Conservation (phyloP, 495 filamentous ascomycete genomes). For the Daldinia vernicosa region DNA sequence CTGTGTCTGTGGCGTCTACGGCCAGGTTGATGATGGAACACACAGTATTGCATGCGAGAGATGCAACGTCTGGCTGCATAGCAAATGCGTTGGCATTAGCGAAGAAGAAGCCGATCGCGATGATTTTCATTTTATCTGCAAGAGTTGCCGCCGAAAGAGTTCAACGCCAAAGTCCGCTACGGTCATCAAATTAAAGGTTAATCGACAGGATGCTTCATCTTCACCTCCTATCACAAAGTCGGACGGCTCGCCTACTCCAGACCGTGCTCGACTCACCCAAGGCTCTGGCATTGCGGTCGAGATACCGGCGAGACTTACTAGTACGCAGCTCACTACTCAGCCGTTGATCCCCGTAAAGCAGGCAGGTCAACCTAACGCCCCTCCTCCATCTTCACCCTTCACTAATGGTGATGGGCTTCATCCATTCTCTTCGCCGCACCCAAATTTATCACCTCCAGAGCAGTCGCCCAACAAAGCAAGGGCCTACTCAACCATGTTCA, state of each 20-base stretch:
- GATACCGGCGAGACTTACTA: conserved; percentile 24
- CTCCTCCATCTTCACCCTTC: conserved; percentile 40
- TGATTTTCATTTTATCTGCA: conserved; percentile 90
- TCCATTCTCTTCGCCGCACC: conserved; percentile 56
- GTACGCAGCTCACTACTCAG: conserved; percentile 13
- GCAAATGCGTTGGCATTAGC: conserved; percentile 83
- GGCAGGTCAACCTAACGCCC: conserved; percentile 32
- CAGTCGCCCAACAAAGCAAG: conserved; percentile 52
- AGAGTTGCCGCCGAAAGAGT: conserved; percentile 73
- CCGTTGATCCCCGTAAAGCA: conserved; percentile 41
- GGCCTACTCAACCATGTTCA: conserved; percentile 53
- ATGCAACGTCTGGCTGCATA: conserved; percentile 97
- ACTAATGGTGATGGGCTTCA: conserved; percentile 44
- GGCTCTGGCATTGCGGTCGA: conserved; percentile 24
- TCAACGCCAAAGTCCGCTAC: conserved; percentile 55
- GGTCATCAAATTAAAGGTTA: conserved; percentile 76
- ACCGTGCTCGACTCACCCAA: conserved; percentile 17
- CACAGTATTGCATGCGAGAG: conserved; percentile 95
- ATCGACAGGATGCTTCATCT: conserved; percentile 64
- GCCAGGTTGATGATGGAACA: conserved; percentile 90
- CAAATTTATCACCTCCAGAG: conserved; percentile 52
- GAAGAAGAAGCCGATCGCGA: conserved; percentile 81
- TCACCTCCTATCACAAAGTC: conserved; percentile 20
- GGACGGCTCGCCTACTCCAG: conserved; percentile 24
- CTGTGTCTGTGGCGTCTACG: conserved; percentile 88